Conservation (phyloP, 1,284 basidiomycete genomes). For the Phlebopus sp. region DNA sequence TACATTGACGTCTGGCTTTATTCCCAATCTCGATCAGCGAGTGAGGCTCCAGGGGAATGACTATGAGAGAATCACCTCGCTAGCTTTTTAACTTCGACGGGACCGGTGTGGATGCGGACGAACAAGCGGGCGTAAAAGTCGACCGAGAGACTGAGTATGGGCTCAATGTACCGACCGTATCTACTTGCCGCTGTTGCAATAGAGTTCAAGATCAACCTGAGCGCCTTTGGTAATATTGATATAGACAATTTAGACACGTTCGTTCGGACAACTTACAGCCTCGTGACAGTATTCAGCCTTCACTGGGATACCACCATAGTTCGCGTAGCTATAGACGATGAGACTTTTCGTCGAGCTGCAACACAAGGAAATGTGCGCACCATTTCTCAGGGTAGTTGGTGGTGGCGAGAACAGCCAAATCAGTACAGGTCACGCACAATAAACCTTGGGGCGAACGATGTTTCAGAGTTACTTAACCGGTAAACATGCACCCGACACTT, state of each 20-base stretch:
- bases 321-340: slow-evolving; percentile 67
- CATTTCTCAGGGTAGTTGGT: slow-evolving; percentile 97
- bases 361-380: slow-evolving; percentile 38
- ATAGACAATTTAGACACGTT: slow-evolving; percentile 4
- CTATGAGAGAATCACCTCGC: slow-evolving; percentile 52
- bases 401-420: slow-evolving; percentile 91
- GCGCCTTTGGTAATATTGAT: slow-evolving; percentile 51
- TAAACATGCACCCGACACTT: slow-evolving; percentile 15
- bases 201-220: slow-evolving; percentile 86
- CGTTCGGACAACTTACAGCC: slow-evolving; percentile 52
- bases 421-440: slow-evolving; percentile 95
- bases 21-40: slow-evolving; percentile 1
- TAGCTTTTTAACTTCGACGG: slow-evolving; percentile 85
- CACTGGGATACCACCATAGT: slow-evolving; percentile 92
- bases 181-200: slow-evolving; percentile 85
- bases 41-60: neutral
- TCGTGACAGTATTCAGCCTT: slow-evolving; percentile 96
- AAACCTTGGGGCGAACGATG: slow-evolving; percentile 54
- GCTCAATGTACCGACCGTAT: slow-evolving; percentile 91
- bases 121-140: slow-evolving; percentile 98
- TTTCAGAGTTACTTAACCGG: slow-evolving; percentile 4
- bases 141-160: slow-evolving; percentile 91
- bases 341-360: neutral
- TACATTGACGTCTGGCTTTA: slow-evolving; percentile 78
- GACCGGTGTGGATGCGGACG: slow-evolving; percentile 73